Base-by-base conservation (phyloP, 768 basidiomycete species). In the Ramaria sp. region DNA sequence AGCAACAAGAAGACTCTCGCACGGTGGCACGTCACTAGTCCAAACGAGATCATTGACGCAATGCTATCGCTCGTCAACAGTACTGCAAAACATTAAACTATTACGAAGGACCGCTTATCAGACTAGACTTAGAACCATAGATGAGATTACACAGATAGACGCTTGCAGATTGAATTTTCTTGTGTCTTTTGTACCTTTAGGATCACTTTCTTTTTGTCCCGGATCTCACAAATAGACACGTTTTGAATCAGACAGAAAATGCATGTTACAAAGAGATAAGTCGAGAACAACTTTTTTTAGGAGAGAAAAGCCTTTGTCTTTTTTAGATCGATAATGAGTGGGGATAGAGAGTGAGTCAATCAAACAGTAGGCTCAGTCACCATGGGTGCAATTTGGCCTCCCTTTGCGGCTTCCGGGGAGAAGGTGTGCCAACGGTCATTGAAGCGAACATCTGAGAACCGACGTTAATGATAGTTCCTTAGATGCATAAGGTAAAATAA, bases 361-460 rank as follows among this genome's bases (percentile, higher is more conserved):
- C 51, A 51, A 53, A 33, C 15, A 19, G 43, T 20, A 11, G 41
- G 41, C 38, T 89, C 86, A 15, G 82, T 70, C 63, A 81, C 82
- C 71, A 87, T 80, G 11, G 84, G 75, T 37, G 77, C 78, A 41
- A 83, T 70, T 68, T 86, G 85, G 3, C 87, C 87, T 39, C 92
- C 93, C 69, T 91, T 92, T 0, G 91, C 92, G 39, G 93, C 86
- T 13, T 84, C 82, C 0, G 88, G 86, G 3, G 91, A 80, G 70
- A 95, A 96, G 0, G 88, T 89, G 68, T 96, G 93, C 91, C 90
- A 92, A 62, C 91, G 83, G 65, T 92, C 90, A 68, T 95, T 96
- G 80, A 91, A 95, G 61, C 89, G 84, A 37, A 96, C 93, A 65
- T 94, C 92, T 86, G 62, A 0, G 38, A 60, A 34, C 7, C n/a